These are phyloP conservation scores for Cryphonectria japonica DNA, from an alignment of 2,329 filamentous ascomycete species.

Conservation along the genomic window DNA sequence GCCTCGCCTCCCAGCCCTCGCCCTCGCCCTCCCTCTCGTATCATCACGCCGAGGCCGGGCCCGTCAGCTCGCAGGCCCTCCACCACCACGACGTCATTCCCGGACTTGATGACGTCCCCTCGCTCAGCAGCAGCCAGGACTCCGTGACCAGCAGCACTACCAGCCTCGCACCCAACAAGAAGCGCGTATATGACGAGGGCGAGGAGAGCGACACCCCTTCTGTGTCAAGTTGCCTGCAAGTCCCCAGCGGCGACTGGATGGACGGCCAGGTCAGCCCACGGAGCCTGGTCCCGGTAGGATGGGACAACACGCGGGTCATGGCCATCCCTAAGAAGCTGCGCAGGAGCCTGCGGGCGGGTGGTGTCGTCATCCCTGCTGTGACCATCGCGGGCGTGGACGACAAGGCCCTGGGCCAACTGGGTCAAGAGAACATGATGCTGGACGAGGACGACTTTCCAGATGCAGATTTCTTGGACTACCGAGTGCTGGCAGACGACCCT, in stretches of 20 bases:
- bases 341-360: conserved; percentile 24
- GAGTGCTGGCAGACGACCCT: conserved; percentile 37
- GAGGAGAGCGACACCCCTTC: conserved; percentile 39
- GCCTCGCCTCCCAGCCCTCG: conserved; percentile 60
- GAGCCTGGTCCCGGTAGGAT: conserved; percentile 43
- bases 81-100: conserved; percentile 36
- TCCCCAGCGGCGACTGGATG: conserved; percentile 35
- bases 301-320: conserved; percentile 49
- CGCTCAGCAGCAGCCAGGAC: conserved; percentile 60
- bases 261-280: conserved; percentile 47
- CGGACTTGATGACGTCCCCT: conserved; percentile 47
- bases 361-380: conserved; percentile 30
- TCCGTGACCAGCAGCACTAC: conserved; percentile 46
- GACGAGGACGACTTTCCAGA: conserved; percentile 65
- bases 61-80: conserved; percentile 30
- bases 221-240: conserved; percentile 24
- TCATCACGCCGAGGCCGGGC: neutral
- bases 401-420: conserved; percentile 33
- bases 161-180: conserved; percentile 37
- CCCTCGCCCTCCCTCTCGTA: conserved; percentile 4
- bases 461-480: conserved; percentile 64
- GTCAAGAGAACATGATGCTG: conserved; percentile 52
- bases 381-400: conserved; percentile 30
- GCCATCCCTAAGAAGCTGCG: conserved; percentile 47
- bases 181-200: conserved; percentile 53